Percentiles rank a stretch among this genome's conserved stretches.
Evolutionary conservation across 78 protist species (phyloP).

Genomic region (Dictyostelium capitatum): DNA sequence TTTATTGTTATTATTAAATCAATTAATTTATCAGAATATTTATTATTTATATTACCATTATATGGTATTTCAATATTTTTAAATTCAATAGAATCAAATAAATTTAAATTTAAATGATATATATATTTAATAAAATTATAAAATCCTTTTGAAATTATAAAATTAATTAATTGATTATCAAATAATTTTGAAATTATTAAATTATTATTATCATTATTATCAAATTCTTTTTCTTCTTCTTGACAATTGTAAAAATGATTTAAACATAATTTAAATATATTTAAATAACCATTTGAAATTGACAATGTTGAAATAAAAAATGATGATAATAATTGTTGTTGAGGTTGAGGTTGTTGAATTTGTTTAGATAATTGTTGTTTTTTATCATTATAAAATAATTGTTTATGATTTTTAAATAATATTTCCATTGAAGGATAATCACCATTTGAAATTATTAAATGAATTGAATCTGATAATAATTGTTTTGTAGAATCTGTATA

Average conservation of each 20-base stretch:
- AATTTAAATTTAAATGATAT: background rate
- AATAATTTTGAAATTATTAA: background rate
- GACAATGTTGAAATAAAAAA: background rate
- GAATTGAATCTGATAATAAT: conserved; percentile 10
- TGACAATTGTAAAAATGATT: too few species aligned
- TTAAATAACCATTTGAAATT: conserved; percentile 5
- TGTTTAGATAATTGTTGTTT: background rate
- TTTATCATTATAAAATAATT: background rate
- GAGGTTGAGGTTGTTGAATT: background rate
- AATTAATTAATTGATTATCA: background rate
- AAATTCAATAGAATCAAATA: background rate
- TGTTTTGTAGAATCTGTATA: background rate
- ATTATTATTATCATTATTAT: too few species aligned
- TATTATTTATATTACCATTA: background rate
- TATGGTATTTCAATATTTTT: background rate
- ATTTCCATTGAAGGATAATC: background rate
- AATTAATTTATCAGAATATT: background rate
- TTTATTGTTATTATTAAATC: background rate
- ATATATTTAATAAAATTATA: background rate
- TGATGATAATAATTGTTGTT: background rate
- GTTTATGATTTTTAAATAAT: background rate
- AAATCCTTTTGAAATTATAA: background rate
- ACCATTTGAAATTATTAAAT: conserved; percentile 16
- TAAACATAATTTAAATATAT: background rate
- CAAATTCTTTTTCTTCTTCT: too few species aligned